phyloP scores from a whole-genome alignment of 163 green algal species.

The Picocystis sp. region DNA sequence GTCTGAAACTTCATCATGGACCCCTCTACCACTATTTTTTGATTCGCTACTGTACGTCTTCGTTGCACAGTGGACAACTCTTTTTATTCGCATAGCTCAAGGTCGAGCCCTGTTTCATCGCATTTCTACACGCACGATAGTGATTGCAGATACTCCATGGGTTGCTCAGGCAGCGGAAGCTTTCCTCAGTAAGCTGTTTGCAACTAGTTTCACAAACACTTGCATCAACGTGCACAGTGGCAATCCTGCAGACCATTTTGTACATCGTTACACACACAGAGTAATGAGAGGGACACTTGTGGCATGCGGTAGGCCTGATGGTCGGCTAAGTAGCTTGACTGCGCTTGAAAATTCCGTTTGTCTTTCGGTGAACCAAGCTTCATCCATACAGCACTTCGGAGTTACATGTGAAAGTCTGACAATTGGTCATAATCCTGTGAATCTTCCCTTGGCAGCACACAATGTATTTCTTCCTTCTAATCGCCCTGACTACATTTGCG shows the following conservation, averaged over 20 bases:
- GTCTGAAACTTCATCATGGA: not conserved
- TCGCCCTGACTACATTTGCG: constrained; percentile 21
- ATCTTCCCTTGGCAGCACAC: constrained; percentile 9
- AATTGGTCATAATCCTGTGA: constrained; percentile 22
- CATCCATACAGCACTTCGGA: constrained; percentile 14
- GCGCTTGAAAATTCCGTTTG: constrained; percentile 11
- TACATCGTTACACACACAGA: constrained; percentile 26
- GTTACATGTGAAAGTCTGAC: constrained; percentile 15
- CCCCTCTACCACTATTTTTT: constrained; percentile 7
- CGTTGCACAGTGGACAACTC: constrained; percentile 14
- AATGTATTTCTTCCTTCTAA: constrained; percentile 14
- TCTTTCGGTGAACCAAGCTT: constrained; percentile 14
- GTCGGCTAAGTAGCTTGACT: constrained; percentile 15
- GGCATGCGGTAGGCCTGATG: constrained; percentile 20
- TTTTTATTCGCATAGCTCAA: constrained; percentile 17
- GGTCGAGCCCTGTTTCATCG: constrained; percentile 17
- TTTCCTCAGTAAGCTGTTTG: constrained; percentile 23
- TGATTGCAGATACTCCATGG: constrained; percentile 25
- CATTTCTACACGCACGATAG: constrained; percentile 16
- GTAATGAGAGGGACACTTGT: constrained; percentile 20
- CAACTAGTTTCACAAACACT: constrained; percentile 14
- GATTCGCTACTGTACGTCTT: constrained; percentile 23
- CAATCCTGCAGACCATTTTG: constrained; percentile 25
- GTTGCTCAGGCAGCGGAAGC: constrained; percentile 20
- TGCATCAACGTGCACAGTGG: constrained; percentile 16